Base-by-base conservation (phyloP, 2,329 filamentous ascomycete species). In the Pestalotiopsis sp. region DNA sequence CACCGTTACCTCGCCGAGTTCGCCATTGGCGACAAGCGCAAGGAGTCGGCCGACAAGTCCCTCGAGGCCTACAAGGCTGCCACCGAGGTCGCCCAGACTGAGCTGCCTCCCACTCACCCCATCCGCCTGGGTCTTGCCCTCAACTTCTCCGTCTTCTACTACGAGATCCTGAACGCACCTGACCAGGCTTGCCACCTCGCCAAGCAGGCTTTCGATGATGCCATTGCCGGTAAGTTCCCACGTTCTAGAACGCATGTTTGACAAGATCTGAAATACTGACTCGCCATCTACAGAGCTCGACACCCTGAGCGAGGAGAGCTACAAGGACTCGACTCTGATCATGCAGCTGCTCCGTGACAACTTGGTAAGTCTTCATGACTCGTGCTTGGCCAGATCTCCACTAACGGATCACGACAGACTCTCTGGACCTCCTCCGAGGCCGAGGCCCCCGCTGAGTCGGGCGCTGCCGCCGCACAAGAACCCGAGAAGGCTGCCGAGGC, bases 91-190 rank as follows among this genome's bases (percentile, higher is more conserved):
- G 93, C 94, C 72, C 90, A 93, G 82, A 95, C 93, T 77, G 93
- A 96, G 83, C 91, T 97, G 76, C 92, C 94, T 72, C 94, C 94
- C 72, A 97, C 94, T 69, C 94, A 97, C 88, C 94, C 94, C 80
- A 97, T 97, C 84, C 93, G 94, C 79, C 92, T 97, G 73, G 94
- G 94, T 81, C 90, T 97, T 74, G 94, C 94, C 77, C 89, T 97
- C 75, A 97, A 97, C 91, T 97, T 97, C 89, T 97, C 95, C 74
- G 95, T 98, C 80, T 98, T 98, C 90, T 98, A 98, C 92, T 99
- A 99, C 84, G 93, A 99, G 91, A 99, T 98, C 82, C 89, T 98
- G 79, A 99, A 98, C 89, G 94, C 95, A 58, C 95, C 95, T 73
- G 96, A 98, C 83, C 95, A 97, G 87, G 95, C 95, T 81, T 98